Evolutionary conservation across 306 rosid species (phyloP), one percentile per base, ranked within the genome.

Genomic region (Cicer bijugum): DNA sequence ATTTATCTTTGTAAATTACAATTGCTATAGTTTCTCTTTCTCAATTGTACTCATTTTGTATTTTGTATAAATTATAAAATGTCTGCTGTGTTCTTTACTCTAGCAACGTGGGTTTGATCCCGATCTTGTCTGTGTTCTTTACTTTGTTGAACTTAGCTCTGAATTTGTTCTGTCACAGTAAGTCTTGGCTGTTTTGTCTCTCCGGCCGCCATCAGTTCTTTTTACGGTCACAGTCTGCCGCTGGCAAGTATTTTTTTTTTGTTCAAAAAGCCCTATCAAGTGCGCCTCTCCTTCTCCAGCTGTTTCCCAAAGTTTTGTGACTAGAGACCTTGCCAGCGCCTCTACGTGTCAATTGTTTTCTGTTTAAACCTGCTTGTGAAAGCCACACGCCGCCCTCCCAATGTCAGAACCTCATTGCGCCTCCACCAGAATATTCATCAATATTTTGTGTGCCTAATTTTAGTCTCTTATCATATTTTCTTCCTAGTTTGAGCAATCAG

Each of bases 341-440:
- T 62, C n/a, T 7, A 39, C 28, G n/a, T 62, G 47, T 14, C 12
- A 8, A 14, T 12, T 62, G 48, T 38, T 37, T 37, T 15, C 47
- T 38, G n/a, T 39, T 14, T 62, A 47, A 62, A 39, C 68, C 28
- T 62, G 12, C 68, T 9, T 62, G 17, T 39, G 68, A 62, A 39
- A 62, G 8, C 68, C 68, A 8, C 48, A 14, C 8, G 9, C n/a
- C 8, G 28, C 68, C 68, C n/a, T 38, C 28, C 47, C 28, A 14
- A 8, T 37, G 46, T 62, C n/a, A 38, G 68, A 38, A 38, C 33
- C 42, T 62, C 47, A 0, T 62, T 9, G n/a, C 3, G 11, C 68
- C 33, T 62, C 8, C 48, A 50, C 19, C 23, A 38, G 7, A 62
- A 39, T 39, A 39, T 47, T 62, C 48, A 1, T 60, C 23, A 5